These are phyloP conservation scores for Sarcodon aspratus DNA, from an alignment of 768 basidiomycete genomes.

Conservation along the genomic window DNA sequence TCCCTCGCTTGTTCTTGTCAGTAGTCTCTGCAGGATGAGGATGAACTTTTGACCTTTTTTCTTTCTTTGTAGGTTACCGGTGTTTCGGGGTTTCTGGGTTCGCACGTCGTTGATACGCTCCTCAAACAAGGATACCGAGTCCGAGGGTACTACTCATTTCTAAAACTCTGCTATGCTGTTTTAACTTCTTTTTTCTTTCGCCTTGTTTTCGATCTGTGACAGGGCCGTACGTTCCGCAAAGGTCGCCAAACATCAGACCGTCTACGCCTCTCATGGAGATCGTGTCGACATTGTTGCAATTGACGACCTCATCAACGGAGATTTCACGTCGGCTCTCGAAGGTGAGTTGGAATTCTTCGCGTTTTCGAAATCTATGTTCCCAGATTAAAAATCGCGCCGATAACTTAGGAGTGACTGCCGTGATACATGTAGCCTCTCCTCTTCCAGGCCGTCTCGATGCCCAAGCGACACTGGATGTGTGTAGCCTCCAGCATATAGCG, in stretches of 20 bases:
- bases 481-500: background rate
- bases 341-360: constrained; percentile 6
- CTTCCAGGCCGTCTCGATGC: constrained; percentile 5
- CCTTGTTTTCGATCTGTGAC: background rate
- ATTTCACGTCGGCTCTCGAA: constrained; percentile 8
- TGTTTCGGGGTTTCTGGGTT: constrained; percentile 29
- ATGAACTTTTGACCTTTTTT: no score
- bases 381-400: no score
- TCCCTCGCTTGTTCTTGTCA: no score
- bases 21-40: no score
- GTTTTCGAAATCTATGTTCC: no score
- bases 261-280: constrained; percentile 6
- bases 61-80: constrained; percentile 28
- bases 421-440: constrained; percentile 10
- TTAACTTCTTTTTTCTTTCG: background rate
- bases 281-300: constrained; percentile 9
- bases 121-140: constrained; percentile 37
- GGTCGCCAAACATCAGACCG: constrained; percentile 3
- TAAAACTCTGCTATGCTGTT: background rate
- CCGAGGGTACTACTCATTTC: constrained; percentile 22
- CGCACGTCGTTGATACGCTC: constrained; percentile 18
- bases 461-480: constrained; percentile 6
- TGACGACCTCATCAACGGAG: constrained; percentile 11
- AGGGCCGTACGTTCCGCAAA: constrained; percentile 12
- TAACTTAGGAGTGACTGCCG: constrained; percentile 4